Evolutionary conservation across 108 stramenopile species (phyloP), one percentile per base, ranked within the genome.

Genomic region (Mediolabrus comicus): DNA sequence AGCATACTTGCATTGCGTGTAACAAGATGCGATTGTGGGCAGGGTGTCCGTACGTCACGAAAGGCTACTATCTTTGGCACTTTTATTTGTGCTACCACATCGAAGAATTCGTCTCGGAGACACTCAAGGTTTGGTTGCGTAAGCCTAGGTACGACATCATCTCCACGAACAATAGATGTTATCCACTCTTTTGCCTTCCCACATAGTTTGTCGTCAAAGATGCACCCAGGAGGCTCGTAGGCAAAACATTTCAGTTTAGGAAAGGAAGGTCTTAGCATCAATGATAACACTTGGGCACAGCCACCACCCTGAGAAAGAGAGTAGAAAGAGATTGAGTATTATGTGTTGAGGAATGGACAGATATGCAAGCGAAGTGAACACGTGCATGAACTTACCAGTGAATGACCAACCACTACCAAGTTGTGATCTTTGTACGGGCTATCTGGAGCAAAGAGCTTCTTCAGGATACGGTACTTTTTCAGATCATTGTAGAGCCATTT

Each of bases 401-500:
- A 77, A 36, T 91, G 90, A 25, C 90, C 90, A 1, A 83, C 82
- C 5, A 89, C 53, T 2, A 46, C 26, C 25, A 75, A 71, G 11
- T 66, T 51, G 12, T 77, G 58, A 16, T 71, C 65, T 31, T 67
- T 49, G 55, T 75, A 53, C 9, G 67, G 31, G 22, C 69, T 67
- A 63, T 32, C 69, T 25, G 33, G 39, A 26, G 39, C 66, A 62
- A 63, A 73, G 22, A 66, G 26, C 16, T 70, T 41, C 39, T 70
- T 64, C 30, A 69, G 69, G 1, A 69, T 62, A n/a, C 38, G 59
- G 27, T 38, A 73, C 69, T 55, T 71, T 49, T 80, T 75, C 24
- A 84, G 67, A 52, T 84, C 83, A 52, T 81, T 81, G 7, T 80
- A 76, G 26, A 86, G 75, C 83, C 84, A 85, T 69, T 85, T 79